Evolutionary conservation across 305 asterid species (phyloP).

Genomic region (Stenogyne calaminthoides): DNA sequence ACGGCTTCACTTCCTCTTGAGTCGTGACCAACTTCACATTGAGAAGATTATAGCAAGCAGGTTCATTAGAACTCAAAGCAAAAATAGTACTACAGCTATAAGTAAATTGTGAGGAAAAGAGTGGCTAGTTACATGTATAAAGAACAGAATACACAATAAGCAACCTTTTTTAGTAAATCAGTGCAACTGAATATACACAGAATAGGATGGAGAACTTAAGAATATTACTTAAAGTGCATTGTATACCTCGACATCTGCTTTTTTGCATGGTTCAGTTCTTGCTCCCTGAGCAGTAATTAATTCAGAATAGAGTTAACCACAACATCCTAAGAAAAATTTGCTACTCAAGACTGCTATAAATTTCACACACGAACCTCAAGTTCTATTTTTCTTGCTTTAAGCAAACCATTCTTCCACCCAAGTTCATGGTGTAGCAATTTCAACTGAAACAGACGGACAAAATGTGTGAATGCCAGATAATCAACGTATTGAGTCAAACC

Average conservation of each 20-base stretch:
- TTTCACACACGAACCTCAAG: slow-evolving; percentile 45
- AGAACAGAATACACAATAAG: slow-evolving; percentile 1
- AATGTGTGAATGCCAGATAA: not conserved
- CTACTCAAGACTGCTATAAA: not conserved
- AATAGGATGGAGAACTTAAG: not conserved
- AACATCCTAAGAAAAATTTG: not conserved
- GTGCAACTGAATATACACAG: not conserved
- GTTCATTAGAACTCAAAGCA: not conserved
- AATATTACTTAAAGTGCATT: slow-evolving; percentile 17
- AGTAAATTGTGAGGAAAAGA: not conserved
- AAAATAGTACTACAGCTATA: not conserved
- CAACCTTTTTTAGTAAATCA: not conserved
- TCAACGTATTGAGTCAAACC: slow-evolving; percentile 2
- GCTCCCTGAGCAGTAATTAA: slow-evolving; percentile 41
- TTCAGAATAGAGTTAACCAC: slow-evolving; percentile 1
- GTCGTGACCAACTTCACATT: slow-evolving; percentile 39
- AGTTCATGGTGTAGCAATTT: slow-evolving; percentile 71
- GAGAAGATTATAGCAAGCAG: slow-evolving; percentile 28
- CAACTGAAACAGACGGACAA: slow-evolving; percentile 43
- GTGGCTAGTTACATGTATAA: not conserved
- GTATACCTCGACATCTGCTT: slow-evolving; percentile 41
- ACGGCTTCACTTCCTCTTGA: slow-evolving; percentile 34
- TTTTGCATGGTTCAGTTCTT: slow-evolving; percentile 22
- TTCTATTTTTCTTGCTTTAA: slow-evolving; percentile 44
- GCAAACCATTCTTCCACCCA: slow-evolving; percentile 60